phyloP scores from a whole-genome alignment of 139 green algal species.

The Chlamydomonas incerta region DNA sequence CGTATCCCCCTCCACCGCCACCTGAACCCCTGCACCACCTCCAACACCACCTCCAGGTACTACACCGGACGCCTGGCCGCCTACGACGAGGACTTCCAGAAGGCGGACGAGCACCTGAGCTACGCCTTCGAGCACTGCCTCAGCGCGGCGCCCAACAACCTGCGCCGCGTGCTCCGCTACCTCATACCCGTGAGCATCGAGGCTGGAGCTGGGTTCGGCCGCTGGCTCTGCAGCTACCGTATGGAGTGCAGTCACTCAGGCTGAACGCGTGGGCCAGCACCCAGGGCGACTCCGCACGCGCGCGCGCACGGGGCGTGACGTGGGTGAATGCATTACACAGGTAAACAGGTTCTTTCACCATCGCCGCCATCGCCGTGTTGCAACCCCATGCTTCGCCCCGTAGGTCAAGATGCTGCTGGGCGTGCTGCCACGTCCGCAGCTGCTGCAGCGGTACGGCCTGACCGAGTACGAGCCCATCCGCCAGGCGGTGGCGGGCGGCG shows the following conservation, averaged over 20 bases:
- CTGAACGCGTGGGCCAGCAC: too few relatives aligned
- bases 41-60: conserved; percentile 35
- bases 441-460: conserved; percentile 48
- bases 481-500: conserved; percentile 36
- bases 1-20: too few relatives aligned
- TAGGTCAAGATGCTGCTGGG: conserved; percentile 62
- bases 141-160: conserved; percentile 26
- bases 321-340: too few relatives aligned
- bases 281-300: too few relatives aligned
- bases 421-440: conserved; percentile 44
- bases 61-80: conserved; percentile 59
- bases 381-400: neutral
- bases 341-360: too few relatives aligned
- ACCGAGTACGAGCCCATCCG: conserved; percentile 51
- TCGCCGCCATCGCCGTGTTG: too few relatives aligned
- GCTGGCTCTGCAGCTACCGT: too few relatives aligned
- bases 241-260: too few relatives aligned
- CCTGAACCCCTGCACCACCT: too few relatives aligned
- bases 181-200: conserved; percentile 57
- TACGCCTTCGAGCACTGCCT: conserved; percentile 53
- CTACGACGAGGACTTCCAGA: conserved; percentile 60
- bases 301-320: too few relatives aligned
- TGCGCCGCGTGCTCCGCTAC: conserved; percentile 51
- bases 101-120: conserved; percentile 55
- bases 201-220: too few relatives aligned